Base-by-base conservation (phyloP, 2,329 filamentous ascomycete species). In the Macrophomina tecta region DNA sequence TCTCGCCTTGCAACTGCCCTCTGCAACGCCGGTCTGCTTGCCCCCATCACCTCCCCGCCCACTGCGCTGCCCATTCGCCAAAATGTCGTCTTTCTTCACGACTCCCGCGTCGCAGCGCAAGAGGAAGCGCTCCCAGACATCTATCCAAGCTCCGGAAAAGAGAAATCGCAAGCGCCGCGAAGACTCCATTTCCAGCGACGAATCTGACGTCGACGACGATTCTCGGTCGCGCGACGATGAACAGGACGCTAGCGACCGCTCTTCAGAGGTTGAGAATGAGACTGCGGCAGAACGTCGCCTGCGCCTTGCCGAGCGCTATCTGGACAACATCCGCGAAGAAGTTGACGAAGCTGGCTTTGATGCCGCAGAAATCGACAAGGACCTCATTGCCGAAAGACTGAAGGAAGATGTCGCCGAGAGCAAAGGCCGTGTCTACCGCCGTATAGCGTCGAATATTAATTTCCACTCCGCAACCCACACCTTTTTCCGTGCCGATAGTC, bases 321-420 rank as follows among this genome's bases (percentile, higher is more conserved):
- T 99, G 65, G 91, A 97, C 65, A 97, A 97, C 76, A 89, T 97
- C 69, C 89, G 91, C 73, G 87, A 91, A 73, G 91, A 97, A 72
- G 80, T 83, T 32, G 90, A 96, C 72, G 91, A 93, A 70, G 86
- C 86, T 64, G 95, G 93, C 46, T 99, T 98, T 75, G 93, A 99
- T 80, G 95, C 95, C 7, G 93, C 90, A 72, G 92, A 98, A 64
- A 91, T 99, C 67, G 95, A 98, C 80, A 86, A 91, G 68, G 95
- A 99, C 76, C 82, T 97, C 72, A 94, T 99, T 73, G 93, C 94
- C 49, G 92, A 97, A 78, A 85, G 94, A 72, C 82, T 99, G 73
- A 89, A 94, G 79, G 93, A 97, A 80, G 95, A 98, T 77, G 92
- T 95, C 51, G 89, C 95, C 63, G 95, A 97, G 81, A 88, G 88